Evolutionary conservation across 768 basidiomycete genomes (phyloP), one percentile per base, ranked within the genome.

Genomic region (Trametes punicea): DNA sequence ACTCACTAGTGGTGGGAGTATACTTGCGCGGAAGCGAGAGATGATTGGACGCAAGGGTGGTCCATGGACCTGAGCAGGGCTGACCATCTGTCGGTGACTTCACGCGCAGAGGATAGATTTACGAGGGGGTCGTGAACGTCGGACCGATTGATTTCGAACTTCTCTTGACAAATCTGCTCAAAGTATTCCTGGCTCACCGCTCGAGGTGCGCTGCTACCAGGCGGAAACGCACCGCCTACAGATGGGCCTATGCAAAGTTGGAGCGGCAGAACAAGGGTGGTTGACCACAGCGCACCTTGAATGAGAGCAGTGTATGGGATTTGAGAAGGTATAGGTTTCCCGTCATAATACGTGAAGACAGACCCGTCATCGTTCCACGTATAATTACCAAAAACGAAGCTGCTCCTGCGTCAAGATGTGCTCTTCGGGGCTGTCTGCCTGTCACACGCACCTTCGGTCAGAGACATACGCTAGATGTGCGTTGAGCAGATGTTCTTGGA

Each of bases 331-430:
- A 58, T 54, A 13, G 11, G 26, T 9, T 38, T 47, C 30, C 42
- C 50, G 15, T 58, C 42, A 16, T 48, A 58, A 16, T 18, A 7
- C 11, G 57, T 34, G 23, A 47, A 52, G 13, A 31, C 4, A 2
- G 57, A 58, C 2, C 57, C 57, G 26, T 58, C 47, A 18, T 52
- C 52, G 16, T 42, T 53, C 57, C 57, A 58, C 0, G 57, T 58
- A 11, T 47, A 58, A 33, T 58, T 58, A 25, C 9, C 46, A 15
- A 58, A 53, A 4, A 58, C 57, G 27, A 58, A 45, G 6, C 57
- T 58, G 29, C 15, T 21, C 7, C 8, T 4, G 25, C 20, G 10
- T 16, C 13, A 31, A 15, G 20, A 30, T 13, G 23, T 2, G 16
- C 1, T 8, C 21, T 6, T 31, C 4, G 3, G 20, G 38, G 8